phyloP scores from a whole-genome alignment of 176 grass and related monocot genomes.

The Juncus inflexus region DNA sequence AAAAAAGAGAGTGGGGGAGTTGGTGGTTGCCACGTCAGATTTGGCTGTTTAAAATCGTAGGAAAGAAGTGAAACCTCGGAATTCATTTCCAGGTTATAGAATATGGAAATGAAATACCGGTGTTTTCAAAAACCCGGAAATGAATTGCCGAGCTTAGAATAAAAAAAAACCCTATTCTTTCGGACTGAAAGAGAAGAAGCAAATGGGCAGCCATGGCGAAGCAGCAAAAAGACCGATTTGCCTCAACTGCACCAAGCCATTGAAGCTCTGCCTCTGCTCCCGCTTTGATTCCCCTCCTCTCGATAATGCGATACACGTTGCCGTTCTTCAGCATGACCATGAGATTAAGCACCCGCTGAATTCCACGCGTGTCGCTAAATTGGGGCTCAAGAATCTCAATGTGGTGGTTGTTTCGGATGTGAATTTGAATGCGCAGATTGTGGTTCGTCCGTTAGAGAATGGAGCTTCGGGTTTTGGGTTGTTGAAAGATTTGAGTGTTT shows the following conservation, averaged over 20 bases:
- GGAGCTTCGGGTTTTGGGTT: conserved; percentile 20
- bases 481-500: not conserved
- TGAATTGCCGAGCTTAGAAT: too few species aligned
- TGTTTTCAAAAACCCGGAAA: too few species aligned
- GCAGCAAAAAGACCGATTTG: conserved; percentile 43
- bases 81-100: too few species aligned
- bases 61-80: too few species aligned
- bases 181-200: not conserved
- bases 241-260: conserved; percentile 55
- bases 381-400: conserved; percentile 63
- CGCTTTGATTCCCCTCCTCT: conserved; percentile 56
- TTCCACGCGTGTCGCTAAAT: conserved; percentile 65
- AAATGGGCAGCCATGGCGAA: conserved; percentile 43
- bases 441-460: conserved; percentile 41
- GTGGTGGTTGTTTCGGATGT: conserved; percentile 59
- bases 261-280: conserved; percentile 66
- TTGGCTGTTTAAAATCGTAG: too few species aligned
- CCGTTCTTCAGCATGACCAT: conserved; percentile 73
- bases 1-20: too few species aligned
- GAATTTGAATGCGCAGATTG: conserved; percentile 53
- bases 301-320: conserved; percentile 58
- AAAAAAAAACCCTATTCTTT: conserved; percentile 17
- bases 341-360: conserved; percentile 80
- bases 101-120: too few species aligned
- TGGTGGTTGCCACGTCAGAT: too few species aligned